These are phyloP conservation scores for Fusarium burgessii DNA, from an alignment of 2,329 filamentous ascomycete species.

Conservation along the genomic window DNA sequence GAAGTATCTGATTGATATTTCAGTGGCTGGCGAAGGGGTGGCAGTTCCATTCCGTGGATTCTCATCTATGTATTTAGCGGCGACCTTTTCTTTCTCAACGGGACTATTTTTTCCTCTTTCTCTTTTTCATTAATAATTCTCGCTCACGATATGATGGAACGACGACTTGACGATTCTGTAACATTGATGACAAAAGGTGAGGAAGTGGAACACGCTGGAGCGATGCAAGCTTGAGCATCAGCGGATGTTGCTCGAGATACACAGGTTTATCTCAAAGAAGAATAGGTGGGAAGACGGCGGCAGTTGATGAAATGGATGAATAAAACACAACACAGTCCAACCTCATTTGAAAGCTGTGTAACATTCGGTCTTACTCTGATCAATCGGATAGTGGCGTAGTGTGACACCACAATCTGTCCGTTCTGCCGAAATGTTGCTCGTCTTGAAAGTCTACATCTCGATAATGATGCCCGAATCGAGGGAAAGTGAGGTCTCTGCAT, in stretches of 20 bases:
- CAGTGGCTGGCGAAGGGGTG: slow-evolving; percentile 40
- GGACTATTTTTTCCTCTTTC: slow-evolving; percentile 26
- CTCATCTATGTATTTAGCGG: slow-evolving; percentile 45
- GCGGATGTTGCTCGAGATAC: slow-evolving; percentile 3
- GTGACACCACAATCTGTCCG: not conserved
- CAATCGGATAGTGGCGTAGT: not conserved
- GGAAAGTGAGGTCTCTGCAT: not conserved
- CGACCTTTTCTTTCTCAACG: slow-evolving; percentile 41
- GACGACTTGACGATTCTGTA: slow-evolving; percentile 31
- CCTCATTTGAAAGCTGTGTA: not conserved
- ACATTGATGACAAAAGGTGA: slow-evolving; percentile 33
- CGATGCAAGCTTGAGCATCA: not conserved
- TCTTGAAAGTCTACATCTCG: not conserved
- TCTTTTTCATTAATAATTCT: slow-evolving; percentile 32
- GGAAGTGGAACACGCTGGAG: not conserved
- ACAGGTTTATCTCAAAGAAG: not conserved
- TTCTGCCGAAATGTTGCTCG: not conserved
- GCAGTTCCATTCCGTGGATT: slow-evolving; percentile 42
- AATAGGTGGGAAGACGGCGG: slow-evolving; percentile 3
- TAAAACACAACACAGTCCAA: slow-evolving; percentile 14
- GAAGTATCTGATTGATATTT: slow-evolving; percentile 44
- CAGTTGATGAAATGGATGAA: slow-evolving; percentile 23
- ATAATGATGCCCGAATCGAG: not conserved
- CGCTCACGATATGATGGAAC: slow-evolving; percentile 33
- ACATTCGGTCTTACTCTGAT: slow-evolving; percentile 11